phyloP scores from a whole-genome alignment of 164 flowering plant genomes.

The Vitis vinifera region DNA sequence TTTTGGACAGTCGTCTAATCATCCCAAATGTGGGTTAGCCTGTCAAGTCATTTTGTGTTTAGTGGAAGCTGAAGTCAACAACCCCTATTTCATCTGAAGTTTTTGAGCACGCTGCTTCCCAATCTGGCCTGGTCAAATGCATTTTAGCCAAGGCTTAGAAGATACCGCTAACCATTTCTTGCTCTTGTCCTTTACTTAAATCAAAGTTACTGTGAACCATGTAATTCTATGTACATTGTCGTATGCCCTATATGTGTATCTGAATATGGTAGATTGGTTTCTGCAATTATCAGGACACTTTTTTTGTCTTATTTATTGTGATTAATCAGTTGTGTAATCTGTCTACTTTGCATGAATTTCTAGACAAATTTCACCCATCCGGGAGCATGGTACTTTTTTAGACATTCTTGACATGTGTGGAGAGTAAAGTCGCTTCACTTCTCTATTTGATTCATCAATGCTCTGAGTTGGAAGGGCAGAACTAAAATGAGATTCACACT shows the following conservation, averaged over 20 bases:
- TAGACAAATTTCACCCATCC: background rate
- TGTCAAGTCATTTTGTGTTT: background rate
- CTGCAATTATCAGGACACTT: constrained; percentile 7
- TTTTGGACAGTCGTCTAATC: background rate
- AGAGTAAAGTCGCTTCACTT: no score
- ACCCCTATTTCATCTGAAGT: background rate
- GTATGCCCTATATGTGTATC: constrained; percentile 7
- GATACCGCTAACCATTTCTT: constrained; percentile 1
- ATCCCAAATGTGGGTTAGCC: background rate
- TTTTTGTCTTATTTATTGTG: background rate
- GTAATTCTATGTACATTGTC: constrained; percentile 13
- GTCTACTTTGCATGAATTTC: background rate
- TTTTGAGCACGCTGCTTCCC: background rate
- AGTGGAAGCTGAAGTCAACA: background rate
- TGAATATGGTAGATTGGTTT: constrained; percentile 2
- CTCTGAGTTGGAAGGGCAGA: background rate
- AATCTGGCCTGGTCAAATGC: constrained; percentile 7
- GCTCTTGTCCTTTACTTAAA: background rate
- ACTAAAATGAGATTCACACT: background rate
- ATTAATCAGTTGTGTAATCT: constrained; percentile 4
- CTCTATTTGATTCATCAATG: no score
- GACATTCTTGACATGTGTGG: no score
- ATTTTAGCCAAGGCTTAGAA: constrained; percentile 1
- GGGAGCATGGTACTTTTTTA: no score
- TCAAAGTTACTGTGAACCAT: constrained; percentile 6